These are phyloP conservation scores for Mortierella sp. DNA, from an alignment of 371 early-diverging fungal genomes.

Conservation along the genomic window DNA sequence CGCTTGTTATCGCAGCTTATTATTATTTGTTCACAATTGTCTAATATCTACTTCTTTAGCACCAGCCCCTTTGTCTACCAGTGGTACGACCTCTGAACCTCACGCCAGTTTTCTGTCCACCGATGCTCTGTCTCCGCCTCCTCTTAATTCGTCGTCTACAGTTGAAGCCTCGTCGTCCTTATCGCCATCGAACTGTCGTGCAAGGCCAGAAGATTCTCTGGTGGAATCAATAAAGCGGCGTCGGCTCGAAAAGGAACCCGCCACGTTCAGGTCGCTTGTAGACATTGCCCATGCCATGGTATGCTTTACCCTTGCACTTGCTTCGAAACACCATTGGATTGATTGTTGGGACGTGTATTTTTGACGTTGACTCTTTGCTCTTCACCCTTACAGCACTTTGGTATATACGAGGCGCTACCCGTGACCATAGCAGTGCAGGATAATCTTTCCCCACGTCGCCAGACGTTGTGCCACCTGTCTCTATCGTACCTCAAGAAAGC, in stretches of 20 bases:
- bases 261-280: background rate
- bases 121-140: background rate
- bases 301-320: no score
- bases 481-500: conserved; percentile 16
- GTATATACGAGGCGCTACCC: background rate
- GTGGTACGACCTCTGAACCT: background rate
- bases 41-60: background rate
- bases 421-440: conserved; percentile 7
- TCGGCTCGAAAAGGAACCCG: background rate
- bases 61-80: background rate
- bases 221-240: background rate
- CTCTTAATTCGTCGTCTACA: background rate
- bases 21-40: background rate
- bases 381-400: background rate
- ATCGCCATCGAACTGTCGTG: background rate
- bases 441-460: conserved; percentile 10
- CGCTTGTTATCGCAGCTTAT: background rate
- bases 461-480: conserved; percentile 10
- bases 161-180: background rate
- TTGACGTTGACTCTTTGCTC: background rate
- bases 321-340: no score
- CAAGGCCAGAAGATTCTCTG: background rate
- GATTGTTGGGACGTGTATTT: no score
- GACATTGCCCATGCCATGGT: background rate
- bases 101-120: background rate